Base-by-base conservation (phyloP, 2,329 filamentous ascomycete genomes). In the Atkinsonella hypoxylon region DNA sequence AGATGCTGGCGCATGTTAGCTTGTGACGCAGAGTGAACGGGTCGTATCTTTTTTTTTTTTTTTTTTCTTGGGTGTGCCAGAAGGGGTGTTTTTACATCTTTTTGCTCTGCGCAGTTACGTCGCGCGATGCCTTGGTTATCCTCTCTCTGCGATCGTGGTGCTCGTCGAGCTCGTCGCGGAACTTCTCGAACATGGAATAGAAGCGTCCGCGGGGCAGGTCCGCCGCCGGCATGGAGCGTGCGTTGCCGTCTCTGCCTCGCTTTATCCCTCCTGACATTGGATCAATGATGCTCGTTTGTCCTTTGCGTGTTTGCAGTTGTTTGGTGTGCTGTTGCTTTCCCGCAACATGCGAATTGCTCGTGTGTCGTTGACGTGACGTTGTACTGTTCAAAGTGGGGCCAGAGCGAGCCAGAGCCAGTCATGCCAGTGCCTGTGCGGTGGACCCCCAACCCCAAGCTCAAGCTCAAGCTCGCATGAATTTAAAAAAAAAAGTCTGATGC, bases 101-200 rank as follows among this genome's bases (percentile, higher is more conserved):
- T 75, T 98, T 98, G 69, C 89, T 95, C 49, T 89, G 74, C 0
- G 89, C 89, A 7, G 93, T 98, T 52, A 98, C 87, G 66, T 98
- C 93, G 55, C 91, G 77, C 9, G 88, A 94, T 2, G 83, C 85
- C 72, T 97, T 98, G 62, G 94, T 87, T 58, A 95, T 82, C 49
- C 85, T 81, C 70, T 96, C 90, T 51, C 89, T 79, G 15, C 93
- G 83, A 68, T 97, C 93, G 67, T 98, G 88, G 64, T 97, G 91
- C 68, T 93, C 82, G 62, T 98, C 93, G 30, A 98, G 75, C 68
- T 96, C 90, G 61, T 85, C 77, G 48, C 90, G 84, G 65, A 97
- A 95, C 8, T 67, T 71, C 66, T 88, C 85, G 65, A 98, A 98
- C 77, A 97, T 89, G 57, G 82, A 68, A 54, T 81, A 80, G 62